Conservation (phyloP, 257 asterid genomes). For the Ligustrum vulgare region DNA sequence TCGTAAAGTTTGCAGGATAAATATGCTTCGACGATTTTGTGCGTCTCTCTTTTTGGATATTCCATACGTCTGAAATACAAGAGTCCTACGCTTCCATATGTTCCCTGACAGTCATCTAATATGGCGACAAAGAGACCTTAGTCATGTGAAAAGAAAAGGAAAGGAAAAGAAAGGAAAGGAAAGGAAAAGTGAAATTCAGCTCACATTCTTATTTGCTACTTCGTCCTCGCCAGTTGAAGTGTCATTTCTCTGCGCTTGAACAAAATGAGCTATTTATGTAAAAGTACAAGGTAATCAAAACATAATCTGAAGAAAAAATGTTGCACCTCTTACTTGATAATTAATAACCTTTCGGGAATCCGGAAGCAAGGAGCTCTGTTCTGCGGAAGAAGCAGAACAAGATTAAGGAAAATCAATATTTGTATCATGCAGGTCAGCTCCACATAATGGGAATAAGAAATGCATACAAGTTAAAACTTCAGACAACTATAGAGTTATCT, state of each 20-base stretch:
- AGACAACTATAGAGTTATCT: not conserved
- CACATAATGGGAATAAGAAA: slow-evolving; percentile 14
- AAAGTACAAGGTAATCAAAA: slow-evolving; percentile 16
- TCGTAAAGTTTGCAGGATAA: slow-evolving; percentile 83
- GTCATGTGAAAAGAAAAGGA: slow-evolving; percentile 12
- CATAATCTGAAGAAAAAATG: slow-evolving; percentile 14
- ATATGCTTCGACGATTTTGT: slow-evolving; percentile 58
- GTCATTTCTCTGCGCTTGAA: slow-evolving; percentile 42
- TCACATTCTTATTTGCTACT: slow-evolving; percentile 45
- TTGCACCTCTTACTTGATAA: slow-evolving; percentile 42
- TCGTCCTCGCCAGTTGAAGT: slow-evolving; percentile 35
- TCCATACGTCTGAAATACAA: slow-evolving; percentile 56
- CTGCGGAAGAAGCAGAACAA: slow-evolving; percentile 49
- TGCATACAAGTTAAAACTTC: slow-evolving; percentile 7
- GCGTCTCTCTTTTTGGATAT: slow-evolving; percentile 63
- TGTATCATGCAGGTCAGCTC: slow-evolving; percentile 3
- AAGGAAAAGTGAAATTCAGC: too few relatives aligned
- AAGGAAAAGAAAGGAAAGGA: too few relatives aligned
- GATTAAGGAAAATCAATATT: slow-evolving; percentile 22
- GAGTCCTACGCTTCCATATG: slow-evolving; percentile 66
- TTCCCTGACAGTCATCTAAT: slow-evolving; percentile 66
- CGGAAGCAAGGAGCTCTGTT: slow-evolving; percentile 37
- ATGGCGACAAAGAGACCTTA: slow-evolving; percentile 28
- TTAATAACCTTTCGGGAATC: slow-evolving; percentile 36
- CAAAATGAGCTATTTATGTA: slow-evolving; percentile 20